Evolutionary conservation across 2,329 filamentous ascomycete genomes (phyloP).

Genomic region (Byssochlamys sp.): DNA sequence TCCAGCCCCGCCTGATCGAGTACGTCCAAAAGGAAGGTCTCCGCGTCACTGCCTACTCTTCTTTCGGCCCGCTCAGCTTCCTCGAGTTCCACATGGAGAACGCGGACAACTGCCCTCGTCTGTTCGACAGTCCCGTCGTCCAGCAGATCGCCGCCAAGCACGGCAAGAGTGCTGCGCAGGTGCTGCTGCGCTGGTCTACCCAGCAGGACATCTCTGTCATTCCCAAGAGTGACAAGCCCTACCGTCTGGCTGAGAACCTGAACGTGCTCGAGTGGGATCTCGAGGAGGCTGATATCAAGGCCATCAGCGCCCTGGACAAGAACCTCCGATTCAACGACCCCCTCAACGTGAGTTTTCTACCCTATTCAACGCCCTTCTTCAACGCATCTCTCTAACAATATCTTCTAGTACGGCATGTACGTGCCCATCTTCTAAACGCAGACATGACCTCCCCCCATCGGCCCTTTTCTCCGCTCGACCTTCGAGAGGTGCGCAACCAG

Average conservation of each 20-base stretch:
- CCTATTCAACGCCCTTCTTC: constrained; percentile 3
- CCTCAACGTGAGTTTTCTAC: constrained; percentile 48
- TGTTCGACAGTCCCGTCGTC: constrained; percentile 62
- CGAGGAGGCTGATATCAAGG: constrained; percentile 54
- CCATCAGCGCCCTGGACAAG: constrained; percentile 56
- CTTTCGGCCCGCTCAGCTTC: constrained; percentile 71
- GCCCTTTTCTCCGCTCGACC: neutral
- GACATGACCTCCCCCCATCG: neutral
- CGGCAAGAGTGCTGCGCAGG: constrained; percentile 64
- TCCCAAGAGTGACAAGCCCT: constrained; percentile 60
- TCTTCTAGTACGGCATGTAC: constrained; percentile 37
- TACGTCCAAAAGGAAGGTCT: constrained; percentile 63
- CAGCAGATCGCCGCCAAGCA: constrained; percentile 59
- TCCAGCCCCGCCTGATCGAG: constrained; percentile 61
- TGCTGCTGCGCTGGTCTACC: constrained; percentile 78
- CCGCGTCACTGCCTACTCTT: constrained; percentile 71
- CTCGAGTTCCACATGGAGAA: constrained; percentile 64
- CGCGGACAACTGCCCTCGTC: constrained; percentile 54
- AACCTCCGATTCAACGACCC: constrained; percentile 70
- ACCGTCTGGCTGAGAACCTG: constrained; percentile 54
- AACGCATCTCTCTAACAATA: constrained; percentile 16
- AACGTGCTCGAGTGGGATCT: constrained; percentile 59
- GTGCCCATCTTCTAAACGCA: constrained; percentile 23
- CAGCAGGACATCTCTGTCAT: constrained; percentile 74
- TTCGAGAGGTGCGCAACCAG: neutral